Base-by-base conservation (phyloP, 2,329 filamentous ascomycete species). In the Exophiala sp. region DNA sequence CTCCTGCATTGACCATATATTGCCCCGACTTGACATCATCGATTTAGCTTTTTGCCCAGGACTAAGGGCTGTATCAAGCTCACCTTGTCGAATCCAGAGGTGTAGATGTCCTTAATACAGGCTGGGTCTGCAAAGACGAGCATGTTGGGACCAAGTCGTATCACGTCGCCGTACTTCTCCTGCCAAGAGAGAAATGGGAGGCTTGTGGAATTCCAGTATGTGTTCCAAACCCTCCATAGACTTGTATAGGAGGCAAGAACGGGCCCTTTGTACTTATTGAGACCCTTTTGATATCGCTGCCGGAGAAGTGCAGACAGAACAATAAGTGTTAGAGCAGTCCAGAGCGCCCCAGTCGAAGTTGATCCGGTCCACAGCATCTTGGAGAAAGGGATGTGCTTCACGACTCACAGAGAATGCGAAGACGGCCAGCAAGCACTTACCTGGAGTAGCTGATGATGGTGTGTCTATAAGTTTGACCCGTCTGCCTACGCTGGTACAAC, bases 81-180 rank as follows among this genome's bases (percentile, higher is more conserved):
- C 35, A 50, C 52, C 47, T 54, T 54, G 5, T 38, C 42, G 34
- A 54, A 54, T 29, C 50, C 46, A 10, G 52, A 50, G 46, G 50
- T 77, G 68, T 89, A 90, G 20, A 90, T 75, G 1, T 79, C 78
- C 44, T 79, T 65, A 18, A 72, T 72, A 0, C 81, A 79, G 36
- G 81, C 77, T 3, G 85, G 72, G 54, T 79, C 81, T 64, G 85
- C 84, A 38, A 90, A 76, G 34, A 84, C 87, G 57, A 91, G 69
- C 62, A 90, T 86, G 16, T 74, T 76, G 0, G 86, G 86, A 0
- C 77, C 84, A 1, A 89, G 68, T 29, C 85, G 77, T 9, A 89
- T 73, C 18, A 89, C 74, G 0, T 83, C 78, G 0, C 85, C 85
- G 1, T 82, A 69, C 18, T 69, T 72, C 43, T 33, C 44, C 34